Percentiles rank a stretch among this genome's conserved stretches.
Conservation (phyloP, 2,329 filamentous ascomycete genomes). For the Alternaria solani region DNA sequence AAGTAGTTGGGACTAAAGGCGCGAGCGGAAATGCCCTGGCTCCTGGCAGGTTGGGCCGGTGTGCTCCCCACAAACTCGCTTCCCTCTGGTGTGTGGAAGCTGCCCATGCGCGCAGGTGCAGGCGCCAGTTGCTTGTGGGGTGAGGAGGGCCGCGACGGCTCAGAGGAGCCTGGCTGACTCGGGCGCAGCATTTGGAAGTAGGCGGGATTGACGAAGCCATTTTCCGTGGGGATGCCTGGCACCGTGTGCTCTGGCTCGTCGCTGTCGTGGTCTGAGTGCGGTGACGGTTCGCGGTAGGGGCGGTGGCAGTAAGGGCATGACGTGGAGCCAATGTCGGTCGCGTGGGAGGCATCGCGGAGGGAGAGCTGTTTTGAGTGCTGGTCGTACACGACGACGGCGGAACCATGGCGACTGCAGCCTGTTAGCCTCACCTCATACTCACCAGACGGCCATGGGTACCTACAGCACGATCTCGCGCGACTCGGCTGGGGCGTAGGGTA, state of each 20-base stretch:
- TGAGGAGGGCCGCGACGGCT: slow-evolving; percentile 57
- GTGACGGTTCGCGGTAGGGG: slow-evolving; percentile 63
- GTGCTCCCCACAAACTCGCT: slow-evolving; percentile 58
- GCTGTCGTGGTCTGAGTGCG: slow-evolving; percentile 41
- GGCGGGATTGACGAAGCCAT: slow-evolving; percentile 84
- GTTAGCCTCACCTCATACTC: slow-evolving; percentile 21
- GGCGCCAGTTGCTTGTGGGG: slow-evolving; percentile 57
- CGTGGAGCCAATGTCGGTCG: slow-evolving; percentile 63
- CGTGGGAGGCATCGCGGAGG: slow-evolving; percentile 69
- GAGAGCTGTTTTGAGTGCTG: slow-evolving; percentile 83
- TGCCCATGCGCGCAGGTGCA: slow-evolving; percentile 35
- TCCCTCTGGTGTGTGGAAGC: slow-evolving; percentile 56
- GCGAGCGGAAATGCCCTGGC: slow-evolving; percentile 78
- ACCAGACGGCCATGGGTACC: slow-evolving; percentile 46
- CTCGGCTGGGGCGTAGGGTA: slow-evolving; percentile 77
- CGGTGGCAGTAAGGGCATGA: slow-evolving; percentile 94
- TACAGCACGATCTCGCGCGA: slow-evolving; percentile 83
- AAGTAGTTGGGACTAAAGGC: slow-evolving; percentile 96
- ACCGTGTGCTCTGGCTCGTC: slow-evolving; percentile 45
- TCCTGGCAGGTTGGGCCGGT: slow-evolving; percentile 47
- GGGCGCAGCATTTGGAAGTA: slow-evolving; percentile 93
- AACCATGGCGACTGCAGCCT: slow-evolving; percentile 78
- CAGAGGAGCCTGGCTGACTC: slow-evolving; percentile 62
- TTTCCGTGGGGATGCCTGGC: slow-evolving; percentile 49
- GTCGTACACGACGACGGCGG: slow-evolving; percentile 92